A percentile compares a stretch with the other conserved stretches of the same genome.
These are phyloP conservation scores for Fraxinus americana DNA, from an alignment of 257 asterid genomes.

Conservation along the genomic window DNA sequence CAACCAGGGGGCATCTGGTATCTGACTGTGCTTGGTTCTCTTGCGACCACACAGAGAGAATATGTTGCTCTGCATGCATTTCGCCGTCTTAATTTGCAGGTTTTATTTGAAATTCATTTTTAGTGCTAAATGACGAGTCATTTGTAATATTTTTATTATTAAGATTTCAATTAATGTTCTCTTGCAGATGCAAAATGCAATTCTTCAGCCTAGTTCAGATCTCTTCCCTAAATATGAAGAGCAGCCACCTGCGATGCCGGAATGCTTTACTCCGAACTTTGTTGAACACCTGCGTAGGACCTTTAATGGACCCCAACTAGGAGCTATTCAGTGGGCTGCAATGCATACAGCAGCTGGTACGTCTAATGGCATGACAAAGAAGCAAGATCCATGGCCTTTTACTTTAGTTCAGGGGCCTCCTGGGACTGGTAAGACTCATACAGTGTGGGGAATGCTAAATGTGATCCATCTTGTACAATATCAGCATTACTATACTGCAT, in stretches of 20 bases:
- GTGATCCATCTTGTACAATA: constrained; percentile 99
- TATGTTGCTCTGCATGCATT: constrained; percentile 93
- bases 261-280: constrained; percentile 92
- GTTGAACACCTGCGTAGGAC: constrained; percentile 74
- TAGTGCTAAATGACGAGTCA: not conserved
- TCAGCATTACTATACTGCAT: constrained; percentile 96
- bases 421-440: constrained; percentile 99
- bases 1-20: constrained; percentile 88
- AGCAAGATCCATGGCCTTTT: constrained; percentile 98
- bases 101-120: constrained; percentile 27
- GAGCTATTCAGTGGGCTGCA: constrained; percentile 99
- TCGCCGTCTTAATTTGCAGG: constrained; percentile 94
- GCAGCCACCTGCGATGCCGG: constrained; percentile 97
- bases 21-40: constrained; percentile 85
- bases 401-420: constrained; percentile 99
- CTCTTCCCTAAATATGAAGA: constrained; percentile 97
- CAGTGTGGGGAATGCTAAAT: constrained; percentile 99
- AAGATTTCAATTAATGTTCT: constrained; percentile 15
- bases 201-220: constrained; percentile 95
- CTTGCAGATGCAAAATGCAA: constrained; percentile 95
- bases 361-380: constrained; percentile 71
- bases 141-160: constrained; percentile 15
- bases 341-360: constrained; percentile 98
- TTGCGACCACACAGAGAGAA: constrained; percentile 96
- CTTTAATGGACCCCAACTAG: constrained; percentile 88